A percentile compares a stretch with the other conserved stretches of the same genome.
Evolutionary conservation across 176 grass and related monocot genomes (phyloP).

Genomic region (Elaeis guineensis): DNA sequence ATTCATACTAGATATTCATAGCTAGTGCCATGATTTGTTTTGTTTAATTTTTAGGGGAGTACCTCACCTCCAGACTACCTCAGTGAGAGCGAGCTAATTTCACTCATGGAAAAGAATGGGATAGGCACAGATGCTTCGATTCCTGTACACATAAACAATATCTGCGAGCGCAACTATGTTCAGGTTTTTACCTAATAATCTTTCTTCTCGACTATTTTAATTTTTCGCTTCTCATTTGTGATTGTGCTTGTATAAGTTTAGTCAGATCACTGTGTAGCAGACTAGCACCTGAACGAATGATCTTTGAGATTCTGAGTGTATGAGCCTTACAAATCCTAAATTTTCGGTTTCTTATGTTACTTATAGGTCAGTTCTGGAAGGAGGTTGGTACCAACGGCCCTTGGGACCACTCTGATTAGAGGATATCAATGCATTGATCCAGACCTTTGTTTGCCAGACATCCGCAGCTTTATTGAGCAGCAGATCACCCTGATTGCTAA

Average conservation of each 20-base stretch:
- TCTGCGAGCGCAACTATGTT: conserved; percentile 91
- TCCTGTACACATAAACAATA: conserved; percentile 91
- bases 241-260: no score
- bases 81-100: conserved; percentile 92
- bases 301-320: no score
- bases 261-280: no score
- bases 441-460: conserved; percentile 91
- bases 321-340: no score
- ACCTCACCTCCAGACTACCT: conserved; percentile 90
- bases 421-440: conserved; percentile 96
- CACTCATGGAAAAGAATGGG: conserved; percentile 96
- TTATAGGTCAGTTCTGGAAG: conserved; percentile 84
- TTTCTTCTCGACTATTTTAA: conserved; percentile 4
- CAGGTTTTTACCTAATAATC: conserved; percentile 43
- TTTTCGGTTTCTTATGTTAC: background rate
- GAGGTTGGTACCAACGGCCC: conserved; percentile 76
- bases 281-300: no score
- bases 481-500: conserved; percentile 92
- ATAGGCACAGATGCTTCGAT: conserved; percentile 98
- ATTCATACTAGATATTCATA: no score
- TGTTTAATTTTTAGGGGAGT: conserved; percentile 44
- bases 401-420: conserved; percentile 90
- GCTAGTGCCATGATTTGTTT: background rate
- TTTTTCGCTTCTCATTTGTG: background rate
- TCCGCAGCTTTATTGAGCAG: conserved; percentile 95